Conservation (phyloP, 768 basidiomycete genomes). For the Trametes villosa region DNA sequence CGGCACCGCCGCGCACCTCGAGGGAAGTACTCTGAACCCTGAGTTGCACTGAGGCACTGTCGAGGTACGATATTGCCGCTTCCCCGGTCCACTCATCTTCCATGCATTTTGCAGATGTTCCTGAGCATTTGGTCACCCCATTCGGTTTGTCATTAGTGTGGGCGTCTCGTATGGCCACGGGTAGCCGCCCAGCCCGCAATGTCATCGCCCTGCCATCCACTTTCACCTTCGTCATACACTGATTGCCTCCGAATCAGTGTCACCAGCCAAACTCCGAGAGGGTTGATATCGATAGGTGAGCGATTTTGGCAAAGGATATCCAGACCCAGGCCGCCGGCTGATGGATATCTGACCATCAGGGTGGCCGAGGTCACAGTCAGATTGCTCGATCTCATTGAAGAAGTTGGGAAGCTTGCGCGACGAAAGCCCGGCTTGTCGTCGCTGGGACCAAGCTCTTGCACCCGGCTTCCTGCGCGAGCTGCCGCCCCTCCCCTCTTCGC, state of each 20-base stretch:
- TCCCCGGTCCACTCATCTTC: no score
- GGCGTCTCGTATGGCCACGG: not conserved
- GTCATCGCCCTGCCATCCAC: not conserved
- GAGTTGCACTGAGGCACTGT: no score
- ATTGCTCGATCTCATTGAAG: constrained; percentile 16
- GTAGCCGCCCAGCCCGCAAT: not conserved
- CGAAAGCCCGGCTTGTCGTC: not conserved
- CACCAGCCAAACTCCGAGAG: not conserved
- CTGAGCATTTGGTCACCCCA: no score
- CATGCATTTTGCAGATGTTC: no score
- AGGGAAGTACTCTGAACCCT: no score
- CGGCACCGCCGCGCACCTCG: not conserved
- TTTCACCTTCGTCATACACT: not conserved
- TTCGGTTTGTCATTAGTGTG: not conserved
- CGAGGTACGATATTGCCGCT: no score
- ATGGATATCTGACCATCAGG: constrained; percentile 11
- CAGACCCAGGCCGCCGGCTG: constrained; percentile 9
- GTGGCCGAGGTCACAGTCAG: constrained; percentile 18
- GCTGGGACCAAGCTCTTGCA: not conserved
- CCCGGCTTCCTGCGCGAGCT: not conserved
- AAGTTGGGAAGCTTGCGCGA: constrained; percentile 11
- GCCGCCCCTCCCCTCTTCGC: constrained; percentile 1
- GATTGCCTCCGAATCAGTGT: constrained; percentile 6
- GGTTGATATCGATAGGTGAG: not conserved
- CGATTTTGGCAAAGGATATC: no score